These are phyloP conservation scores for Aspergillus floridensis DNA, from an alignment of 2,329 filamentous ascomycete genomes.

Conservation along the genomic window DNA sequence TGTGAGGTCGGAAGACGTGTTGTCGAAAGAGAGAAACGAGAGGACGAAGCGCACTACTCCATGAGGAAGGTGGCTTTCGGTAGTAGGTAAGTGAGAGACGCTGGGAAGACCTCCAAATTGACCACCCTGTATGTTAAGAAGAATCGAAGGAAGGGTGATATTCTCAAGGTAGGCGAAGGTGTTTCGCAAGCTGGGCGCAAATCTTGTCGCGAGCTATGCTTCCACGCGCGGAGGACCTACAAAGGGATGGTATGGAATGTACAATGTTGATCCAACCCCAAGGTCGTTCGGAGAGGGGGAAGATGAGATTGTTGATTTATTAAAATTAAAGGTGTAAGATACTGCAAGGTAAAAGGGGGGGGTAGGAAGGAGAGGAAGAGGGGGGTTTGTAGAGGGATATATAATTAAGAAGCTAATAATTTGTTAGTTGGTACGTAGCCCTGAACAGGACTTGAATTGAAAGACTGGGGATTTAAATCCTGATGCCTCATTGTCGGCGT, in stretches of 20 bases:
- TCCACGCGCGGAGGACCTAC: not conserved
- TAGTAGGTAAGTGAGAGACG: not conserved
- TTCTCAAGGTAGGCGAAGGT: not conserved
- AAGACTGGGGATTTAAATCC: not conserved
- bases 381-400: not conserved
- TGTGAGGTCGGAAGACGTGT: not conserved
- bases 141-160: not conserved
- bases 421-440: not conserved
- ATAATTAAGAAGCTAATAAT: not conserved
- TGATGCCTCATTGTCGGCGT: not conserved
- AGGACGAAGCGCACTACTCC: slow-evolving; percentile 10
- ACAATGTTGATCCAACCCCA: not conserved
- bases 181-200: not conserved
- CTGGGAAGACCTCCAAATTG: not conserved
- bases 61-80: slow-evolving; percentile 6
- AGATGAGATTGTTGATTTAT: not conserved
- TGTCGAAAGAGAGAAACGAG: not conserved
- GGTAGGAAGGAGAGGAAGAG: not conserved
- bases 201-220: not conserved
- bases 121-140: not conserved
- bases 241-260: not conserved
- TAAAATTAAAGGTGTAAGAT: not conserved
- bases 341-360: no score
- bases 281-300: not conserved
- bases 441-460: not conserved